Evolutionary conservation across 768 basidiomycete species (phyloP).

Genomic region (Rhodotorula taiwanensis): DNA sequence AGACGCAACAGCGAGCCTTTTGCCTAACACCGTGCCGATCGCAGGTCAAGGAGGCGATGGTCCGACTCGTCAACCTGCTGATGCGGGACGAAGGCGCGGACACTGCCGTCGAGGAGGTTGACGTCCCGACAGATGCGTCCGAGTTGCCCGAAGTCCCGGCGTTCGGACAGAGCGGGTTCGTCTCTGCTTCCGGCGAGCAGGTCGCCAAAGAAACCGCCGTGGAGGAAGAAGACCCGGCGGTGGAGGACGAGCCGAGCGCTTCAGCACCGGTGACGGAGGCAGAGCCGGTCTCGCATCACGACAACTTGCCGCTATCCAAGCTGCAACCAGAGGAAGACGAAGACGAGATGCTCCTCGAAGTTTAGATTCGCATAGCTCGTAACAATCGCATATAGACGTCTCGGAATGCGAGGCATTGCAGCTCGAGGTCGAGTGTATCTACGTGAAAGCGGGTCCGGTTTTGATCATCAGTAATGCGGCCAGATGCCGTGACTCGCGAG

Average conservation of each 20-base stretch:
- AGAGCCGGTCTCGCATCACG: slow-evolving; percentile 21
- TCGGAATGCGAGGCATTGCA: too few species aligned
- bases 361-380: too few species aligned
- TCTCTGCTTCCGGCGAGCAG: slow-evolving; percentile 6
- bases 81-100: slow-evolving; percentile 65
- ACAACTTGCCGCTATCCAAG: slow-evolving; percentile 11
- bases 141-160: neutral
- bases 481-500: slow-evolving; percentile 27
- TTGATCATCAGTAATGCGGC: slow-evolving; percentile 25
- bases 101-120: slow-evolving; percentile 41
- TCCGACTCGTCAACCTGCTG: slow-evolving; percentile 77
- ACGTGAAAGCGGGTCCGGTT: too few species aligned
- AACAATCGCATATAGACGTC: too few species aligned
- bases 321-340: slow-evolving; percentile 54
- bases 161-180: slow-evolving; percentile 1
- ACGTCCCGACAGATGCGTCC: slow-evolving; percentile 43
- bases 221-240: neutral
- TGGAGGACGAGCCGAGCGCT: slow-evolving; percentile 2
- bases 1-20: too few species aligned
- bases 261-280: slow-evolving; percentile 34
- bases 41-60: slow-evolving; percentile 79
- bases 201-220: neutral
- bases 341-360: slow-evolving; percentile 67
- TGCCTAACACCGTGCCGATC: too few species aligned
- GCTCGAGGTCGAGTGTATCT: too few species aligned